A percentile compares a stretch with the other conserved stretches of the same genome.
Evolutionary conservation across 2,329 filamentous ascomycete genomes (phyloP).

Genomic region (Paecilomyces niveus): DNA sequence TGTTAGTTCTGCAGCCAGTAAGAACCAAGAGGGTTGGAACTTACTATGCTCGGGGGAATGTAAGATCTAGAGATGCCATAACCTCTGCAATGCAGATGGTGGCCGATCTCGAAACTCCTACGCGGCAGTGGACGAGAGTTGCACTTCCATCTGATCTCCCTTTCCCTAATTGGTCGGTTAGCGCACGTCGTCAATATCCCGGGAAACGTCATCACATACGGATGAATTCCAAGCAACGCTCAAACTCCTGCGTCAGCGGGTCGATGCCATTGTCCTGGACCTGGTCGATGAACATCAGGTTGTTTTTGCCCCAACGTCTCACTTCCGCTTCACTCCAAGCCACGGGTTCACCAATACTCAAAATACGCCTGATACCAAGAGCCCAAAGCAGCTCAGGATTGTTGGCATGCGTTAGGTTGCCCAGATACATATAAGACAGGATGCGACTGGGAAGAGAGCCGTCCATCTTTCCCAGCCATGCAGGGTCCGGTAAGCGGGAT

Average conservation of each 20-base stretch:
- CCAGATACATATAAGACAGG: conserved; percentile 90
- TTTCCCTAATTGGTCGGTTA: conserved; percentile 51
- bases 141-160: conserved; percentile 71
- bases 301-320: conserved; percentile 67
- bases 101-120: conserved; percentile 89
- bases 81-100: conserved; percentile 99
- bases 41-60: conserved; percentile 82
- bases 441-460: conserved; percentile 86
- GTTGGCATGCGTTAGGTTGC: conserved; percentile 88
- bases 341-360: conserved; percentile 86
- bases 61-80: conserved; percentile 73
- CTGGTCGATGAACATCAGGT: conserved; percentile 71
- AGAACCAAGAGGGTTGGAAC: conserved; percentile 12
- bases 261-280: conserved; percentile 98
- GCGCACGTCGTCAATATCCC: background rate
- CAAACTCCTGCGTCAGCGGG: conserved; percentile 77
- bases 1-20: background rate
- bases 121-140: conserved; percentile 91
- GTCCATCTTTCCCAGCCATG: conserved; percentile 77
- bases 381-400: conserved; percentile 75
- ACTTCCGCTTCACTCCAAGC: conserved; percentile 68
- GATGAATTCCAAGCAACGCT: conserved; percentile 82
- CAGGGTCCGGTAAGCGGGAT: conserved; percentile 47
- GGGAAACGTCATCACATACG: conserved; percentile 51
- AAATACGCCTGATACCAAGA: conserved; percentile 76